Base-by-base conservation (phyloP, 2,329 filamentous ascomycete genomes). In the Paracamarosporium sp. region DNA sequence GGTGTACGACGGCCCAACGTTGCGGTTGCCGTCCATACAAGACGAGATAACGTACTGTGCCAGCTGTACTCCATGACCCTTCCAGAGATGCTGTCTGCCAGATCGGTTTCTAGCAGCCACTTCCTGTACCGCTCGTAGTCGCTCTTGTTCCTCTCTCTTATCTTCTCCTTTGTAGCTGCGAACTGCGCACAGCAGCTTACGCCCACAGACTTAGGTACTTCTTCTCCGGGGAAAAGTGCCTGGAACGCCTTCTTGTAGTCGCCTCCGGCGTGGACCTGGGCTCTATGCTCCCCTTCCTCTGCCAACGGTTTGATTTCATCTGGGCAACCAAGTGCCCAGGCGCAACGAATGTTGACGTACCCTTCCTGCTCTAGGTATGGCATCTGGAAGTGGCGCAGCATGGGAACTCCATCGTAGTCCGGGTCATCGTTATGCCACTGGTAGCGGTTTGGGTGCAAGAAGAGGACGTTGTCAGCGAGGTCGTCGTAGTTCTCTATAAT, bases 11-110 rank as follows among this genome's bases (percentile, higher is more conserved):
- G 41, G 52, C 35, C 35, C 45, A 55, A 35, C 20, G 13, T 30
- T 43, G 28, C 38, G 20, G 8, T 7, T 30, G 28, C 35, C 17
- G 17, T 30, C 33, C 24, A 27, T 20, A 30, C 28, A 48, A 48
- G 36, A 45, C 17, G 30, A 28, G 9, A n/a, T 55, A 67, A 80
- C 76, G 70, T 78, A 81, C 82, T 85, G 61, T 86, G 84, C 84
- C 84, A 86, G n/a, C 81, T 82, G 69, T 86, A 86, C 63, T 86
- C 84, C 74, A 86, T 78, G 8, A 86, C 79, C 20, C 83, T 71
- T 4, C 84, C 84, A 55, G 80, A 83, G 30, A 84, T 72, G 36
- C 76, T 77, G 70, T 86, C 83, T 0, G 68, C 66, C 43, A 85
- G 60, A 0, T 75, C 63, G 0, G 83, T 85, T 3, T 80, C 66